phyloP scores from a whole-genome alignment of 306 rosid genomes.

The Gynostemma pentaphyllum region DNA sequence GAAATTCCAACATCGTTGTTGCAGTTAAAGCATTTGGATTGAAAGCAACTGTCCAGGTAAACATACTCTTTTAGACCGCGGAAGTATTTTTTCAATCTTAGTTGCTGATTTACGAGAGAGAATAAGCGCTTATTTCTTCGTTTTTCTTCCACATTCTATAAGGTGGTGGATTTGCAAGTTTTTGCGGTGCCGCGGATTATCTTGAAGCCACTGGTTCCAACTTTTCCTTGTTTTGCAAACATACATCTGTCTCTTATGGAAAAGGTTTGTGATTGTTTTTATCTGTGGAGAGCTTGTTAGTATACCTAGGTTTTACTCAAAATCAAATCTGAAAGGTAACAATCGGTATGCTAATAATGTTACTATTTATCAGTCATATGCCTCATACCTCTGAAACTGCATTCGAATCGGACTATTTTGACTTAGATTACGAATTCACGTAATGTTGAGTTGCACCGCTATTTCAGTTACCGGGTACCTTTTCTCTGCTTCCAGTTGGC shows the following conservation, averaged over 20 bases:
- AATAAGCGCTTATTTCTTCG: not conserved
- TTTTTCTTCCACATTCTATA: slow-evolving; percentile 17
- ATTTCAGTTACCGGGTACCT: not conserved
- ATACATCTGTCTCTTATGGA: slow-evolving; percentile 76
- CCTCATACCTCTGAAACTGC: not conserved
- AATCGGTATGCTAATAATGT: too few relatives aligned
- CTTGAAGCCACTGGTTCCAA: slow-evolving; percentile 81
- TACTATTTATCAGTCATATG: not conserved
- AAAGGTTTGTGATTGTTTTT: slow-evolving; percentile 39
- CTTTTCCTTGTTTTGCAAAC: slow-evolving; percentile 81
- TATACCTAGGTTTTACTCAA: not conserved
- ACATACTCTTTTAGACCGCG: not conserved
- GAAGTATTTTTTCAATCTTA: slow-evolving; percentile 13
- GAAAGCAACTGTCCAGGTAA: slow-evolving; percentile 59
- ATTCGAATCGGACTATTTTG: not conserved
- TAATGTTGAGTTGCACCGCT: not conserved
- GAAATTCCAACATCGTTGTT: slow-evolving; percentile 72
- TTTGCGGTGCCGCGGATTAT: slow-evolving; percentile 44
- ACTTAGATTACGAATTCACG: too few relatives aligned
- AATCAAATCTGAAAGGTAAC: not conserved
- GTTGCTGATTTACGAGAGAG: slow-evolving; percentile 4
- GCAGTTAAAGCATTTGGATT: slow-evolving; percentile 39
- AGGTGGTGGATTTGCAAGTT: slow-evolving; percentile 76
- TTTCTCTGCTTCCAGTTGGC: not conserved
- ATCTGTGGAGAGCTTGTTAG: not conserved